phyloP scores from a whole-genome alignment of 2,329 filamentous ascomycete genomes.

The Celoporthe dispersa region DNA sequence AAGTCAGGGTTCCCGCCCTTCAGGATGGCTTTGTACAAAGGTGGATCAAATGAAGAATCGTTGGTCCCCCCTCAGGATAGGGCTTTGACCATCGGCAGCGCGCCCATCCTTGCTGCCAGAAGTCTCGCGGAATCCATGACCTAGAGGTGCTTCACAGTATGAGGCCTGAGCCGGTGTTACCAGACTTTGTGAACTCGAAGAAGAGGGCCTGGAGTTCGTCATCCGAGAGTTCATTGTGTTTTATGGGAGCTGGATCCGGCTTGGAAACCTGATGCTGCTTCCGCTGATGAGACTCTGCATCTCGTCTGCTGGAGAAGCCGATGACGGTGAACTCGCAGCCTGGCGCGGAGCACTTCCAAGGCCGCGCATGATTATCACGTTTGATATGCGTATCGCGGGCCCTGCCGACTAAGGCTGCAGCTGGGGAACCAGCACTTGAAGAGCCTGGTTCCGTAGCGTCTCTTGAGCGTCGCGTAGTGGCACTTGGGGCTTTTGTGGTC shows the following conservation, averaged over 20 bases:
- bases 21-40: slow-evolving; percentile 4
- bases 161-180: background rate
- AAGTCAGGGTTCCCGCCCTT: slow-evolving; percentile 14
- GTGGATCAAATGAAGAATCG: too few relatives aligned
- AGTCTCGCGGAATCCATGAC: background rate
- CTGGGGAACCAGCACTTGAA: too few relatives aligned
- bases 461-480: slow-evolving; percentile 11
- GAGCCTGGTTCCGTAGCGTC: too few relatives aligned
- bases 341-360: slow-evolving; percentile 13
- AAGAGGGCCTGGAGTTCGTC: slow-evolving; percentile 14
- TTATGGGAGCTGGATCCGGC: background rate
- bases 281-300: slow-evolving; percentile 8
- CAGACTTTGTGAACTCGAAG: slow-evolving; percentile 9
- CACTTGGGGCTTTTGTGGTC: slow-evolving; percentile 6
- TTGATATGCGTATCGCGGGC: slow-evolving; percentile 12
- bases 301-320: slow-evolving; percentile 15
- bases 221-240: background rate
- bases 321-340: slow-evolving; percentile 12
- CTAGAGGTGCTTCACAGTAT: background rate
- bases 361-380: slow-evolving; percentile 6
- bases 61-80: too few relatives aligned
- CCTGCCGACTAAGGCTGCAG: background rate
- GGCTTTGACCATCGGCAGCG: slow-evolving; percentile 15
- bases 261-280: slow-evolving; percentile 3
- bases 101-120: slow-evolving; percentile 13